Conservation (phyloP, 345 rosid genomes). For the Gynandropsis gynandra region DNA sequence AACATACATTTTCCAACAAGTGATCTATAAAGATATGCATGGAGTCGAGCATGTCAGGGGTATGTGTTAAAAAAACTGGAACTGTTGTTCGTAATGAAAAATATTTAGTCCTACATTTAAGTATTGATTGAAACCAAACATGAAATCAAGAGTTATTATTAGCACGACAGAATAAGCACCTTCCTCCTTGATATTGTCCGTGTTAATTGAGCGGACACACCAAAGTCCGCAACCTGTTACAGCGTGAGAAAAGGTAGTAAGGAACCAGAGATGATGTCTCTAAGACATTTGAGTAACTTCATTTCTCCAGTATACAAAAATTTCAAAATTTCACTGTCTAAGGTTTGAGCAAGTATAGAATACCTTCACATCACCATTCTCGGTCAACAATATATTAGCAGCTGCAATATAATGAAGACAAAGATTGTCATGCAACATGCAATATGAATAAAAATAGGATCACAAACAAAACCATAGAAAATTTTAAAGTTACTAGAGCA, state of each 20-base stretch:
- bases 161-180: slow-evolving; percentile 40
- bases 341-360: slow-evolving; percentile 15
- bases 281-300: slow-evolving; percentile 7
- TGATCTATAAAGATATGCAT: slow-evolving; percentile 8
- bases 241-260: slow-evolving; percentile 21
- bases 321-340: slow-evolving; percentile 4
- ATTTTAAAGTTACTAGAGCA: slow-evolving; percentile 8
- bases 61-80: not conserved
- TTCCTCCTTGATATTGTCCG: slow-evolving; percentile 98
- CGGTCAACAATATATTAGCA: slow-evolving; percentile 87
- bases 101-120: too few relatives aligned
- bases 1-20: slow-evolving; percentile 10
- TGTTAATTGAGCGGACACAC: slow-evolving; percentile 97
- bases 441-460: slow-evolving; percentile 9
- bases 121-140: not conserved
- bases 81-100: not conserved
- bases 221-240: slow-evolving; percentile 97
- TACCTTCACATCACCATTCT: slow-evolving; percentile 99
- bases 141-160: slow-evolving; percentile 15
- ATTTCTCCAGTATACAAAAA: slow-evolving; percentile 6
- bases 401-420: slow-evolving; percentile 49
- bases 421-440: slow-evolving; percentile 26
- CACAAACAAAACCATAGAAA: slow-evolving; percentile 9
- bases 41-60: not conserved
- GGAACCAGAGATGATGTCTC: slow-evolving; percentile 9